Evolutionary conservation across 768 basidiomycete species (phyloP).

Genomic region (Mrakia frigida): DNA sequence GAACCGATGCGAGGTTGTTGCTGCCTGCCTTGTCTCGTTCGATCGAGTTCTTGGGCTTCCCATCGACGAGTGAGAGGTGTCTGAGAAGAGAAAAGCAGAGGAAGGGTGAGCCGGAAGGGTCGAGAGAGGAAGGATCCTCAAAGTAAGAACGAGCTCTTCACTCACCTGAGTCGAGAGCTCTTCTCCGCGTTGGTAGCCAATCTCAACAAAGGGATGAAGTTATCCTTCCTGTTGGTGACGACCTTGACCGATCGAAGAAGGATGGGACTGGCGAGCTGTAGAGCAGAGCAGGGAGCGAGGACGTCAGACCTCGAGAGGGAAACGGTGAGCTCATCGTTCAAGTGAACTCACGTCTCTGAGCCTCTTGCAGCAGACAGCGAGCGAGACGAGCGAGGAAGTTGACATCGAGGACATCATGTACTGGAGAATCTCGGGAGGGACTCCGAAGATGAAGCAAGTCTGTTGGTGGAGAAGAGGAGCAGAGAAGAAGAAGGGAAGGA

Average conservation of each 20-base stretch:
- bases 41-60: background rate
- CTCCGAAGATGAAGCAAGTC: too few species aligned
- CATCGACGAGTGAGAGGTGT: background rate
- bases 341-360: too few species aligned
- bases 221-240: background rate
- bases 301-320: too few species aligned
- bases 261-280: background rate
- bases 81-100: background rate
- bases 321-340: too few species aligned
- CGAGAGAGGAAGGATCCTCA: background rate
- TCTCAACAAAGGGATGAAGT: background rate
- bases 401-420: too few species aligned
- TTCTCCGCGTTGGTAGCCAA: background rate
- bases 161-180: background rate
- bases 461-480: too few species aligned
- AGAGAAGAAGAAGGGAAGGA: too few species aligned
- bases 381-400: too few species aligned
- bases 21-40: background rate
- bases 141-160: background rate
- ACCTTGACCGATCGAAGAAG: background rate
- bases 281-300: background rate
- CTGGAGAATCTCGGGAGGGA: too few species aligned
- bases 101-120: background rate
- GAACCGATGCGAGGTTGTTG: background rate
- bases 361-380: too few species aligned